phyloP scores from a whole-genome alignment of 2,329 filamentous ascomycete species.

The Akanthomyces dipterigenus region DNA sequence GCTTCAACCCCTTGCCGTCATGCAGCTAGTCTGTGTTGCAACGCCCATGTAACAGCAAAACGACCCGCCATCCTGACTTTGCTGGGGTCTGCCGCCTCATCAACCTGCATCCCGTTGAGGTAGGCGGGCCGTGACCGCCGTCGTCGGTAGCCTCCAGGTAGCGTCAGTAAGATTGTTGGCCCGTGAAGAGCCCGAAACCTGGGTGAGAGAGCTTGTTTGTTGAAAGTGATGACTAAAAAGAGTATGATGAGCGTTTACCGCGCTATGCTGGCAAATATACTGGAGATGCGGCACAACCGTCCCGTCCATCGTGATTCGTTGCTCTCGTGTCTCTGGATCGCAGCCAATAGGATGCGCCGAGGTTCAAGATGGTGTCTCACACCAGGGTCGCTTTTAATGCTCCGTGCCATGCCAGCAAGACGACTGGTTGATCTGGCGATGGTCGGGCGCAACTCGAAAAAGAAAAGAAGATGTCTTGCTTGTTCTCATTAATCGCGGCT shows the following conservation, averaged over 20 bases:
- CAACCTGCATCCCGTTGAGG: neutral
- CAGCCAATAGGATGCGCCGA: neutral
- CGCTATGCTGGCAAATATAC: neutral
- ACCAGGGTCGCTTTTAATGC: neutral
- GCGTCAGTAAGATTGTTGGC: too few relatives aligned
- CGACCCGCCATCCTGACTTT: neutral
- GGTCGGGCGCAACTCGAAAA: neutral
- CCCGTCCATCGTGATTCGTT: neutral
- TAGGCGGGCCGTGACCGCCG: neutral
- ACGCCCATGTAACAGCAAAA: neutral
- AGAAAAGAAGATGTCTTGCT: neutral
- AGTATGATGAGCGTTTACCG: neutral
- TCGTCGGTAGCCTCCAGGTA: too few relatives aligned
- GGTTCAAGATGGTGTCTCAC: conserved; percentile 1
- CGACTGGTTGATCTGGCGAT: conserved; percentile 9
- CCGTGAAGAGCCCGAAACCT: neutral
- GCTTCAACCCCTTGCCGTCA: neutral
- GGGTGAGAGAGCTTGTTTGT: neutral
- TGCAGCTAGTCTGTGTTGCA: neutral
- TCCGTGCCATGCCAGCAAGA: neutral
- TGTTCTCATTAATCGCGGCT: neutral
- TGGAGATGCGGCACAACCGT: neutral
- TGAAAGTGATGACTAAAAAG: neutral
- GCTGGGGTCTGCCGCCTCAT: neutral
- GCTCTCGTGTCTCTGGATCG: neutral